These are phyloP conservation scores for Dichomitus squalens DNA, from an alignment of 1,284 basidiomycete species.

Conservation along the genomic window DNA sequence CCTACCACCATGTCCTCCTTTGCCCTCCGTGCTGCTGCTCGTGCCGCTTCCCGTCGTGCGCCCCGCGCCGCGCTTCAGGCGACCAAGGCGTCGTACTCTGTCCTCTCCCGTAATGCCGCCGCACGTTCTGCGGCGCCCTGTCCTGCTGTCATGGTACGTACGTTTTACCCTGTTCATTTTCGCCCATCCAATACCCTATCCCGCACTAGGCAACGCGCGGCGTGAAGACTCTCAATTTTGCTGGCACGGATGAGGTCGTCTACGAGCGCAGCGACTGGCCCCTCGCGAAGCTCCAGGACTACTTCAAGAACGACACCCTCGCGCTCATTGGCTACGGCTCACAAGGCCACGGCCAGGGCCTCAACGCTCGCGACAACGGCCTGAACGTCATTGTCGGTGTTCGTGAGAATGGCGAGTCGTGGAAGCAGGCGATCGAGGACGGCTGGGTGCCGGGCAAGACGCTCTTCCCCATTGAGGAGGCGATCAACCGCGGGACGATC, in stretches of 20 bases:
- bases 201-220: slow-evolving; percentile 56
- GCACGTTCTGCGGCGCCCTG: slow-evolving; percentile 36
- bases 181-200: background rate
- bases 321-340: slow-evolving; percentile 99
- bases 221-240: slow-evolving; percentile 97
- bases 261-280: slow-evolving; percentile 99
- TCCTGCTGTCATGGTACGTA: slow-evolving; percentile 47
- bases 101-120: slow-evolving; percentile 59
- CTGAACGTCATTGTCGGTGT: slow-evolving; percentile 99
- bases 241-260: slow-evolving; percentile 92
- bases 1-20: slow-evolving; percentile 58
- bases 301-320: slow-evolving; percentile 99
- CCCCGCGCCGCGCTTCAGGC: slow-evolving; percentile 49
- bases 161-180: background rate
- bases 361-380: slow-evolving; percentile 99
- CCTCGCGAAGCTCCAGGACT: slow-evolving; percentile 95
- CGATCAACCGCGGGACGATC: slow-evolving; percentile 94
- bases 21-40: slow-evolving; percentile 63
- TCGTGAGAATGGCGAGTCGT: slow-evolving; percentile 94
- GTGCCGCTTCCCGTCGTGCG: slow-evolving; percentile 61
- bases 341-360: slow-evolving; percentile 97
- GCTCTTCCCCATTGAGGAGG: slow-evolving; percentile 98
- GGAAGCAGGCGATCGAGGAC: slow-evolving; percentile 95
- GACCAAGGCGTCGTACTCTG: slow-evolving; percentile 65
- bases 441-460: slow-evolving; percentile 99